Percentiles rank a stretch among this genome's conserved stretches.
Evolutionary conservation across 1,139 yeast genomes (phyloP).

Genomic region (Eremothecium coryli): DNA sequence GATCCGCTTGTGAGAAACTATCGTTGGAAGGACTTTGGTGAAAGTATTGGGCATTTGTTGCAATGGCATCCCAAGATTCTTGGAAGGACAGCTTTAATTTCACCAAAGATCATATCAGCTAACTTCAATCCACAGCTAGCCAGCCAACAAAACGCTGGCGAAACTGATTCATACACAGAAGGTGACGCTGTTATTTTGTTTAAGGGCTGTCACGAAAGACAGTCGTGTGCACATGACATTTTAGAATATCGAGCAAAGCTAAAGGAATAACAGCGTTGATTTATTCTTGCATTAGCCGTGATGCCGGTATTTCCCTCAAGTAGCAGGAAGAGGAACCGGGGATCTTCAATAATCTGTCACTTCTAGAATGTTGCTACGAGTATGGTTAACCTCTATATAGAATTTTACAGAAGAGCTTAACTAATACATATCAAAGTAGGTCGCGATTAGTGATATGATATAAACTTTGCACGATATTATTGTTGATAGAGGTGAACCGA

Average conservation of each 20-base stretch:
- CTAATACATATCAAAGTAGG: too few species aligned
- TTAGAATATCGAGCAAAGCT: conserved; percentile 10
- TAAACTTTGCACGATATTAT: too few species aligned
- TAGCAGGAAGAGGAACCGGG: too few species aligned
- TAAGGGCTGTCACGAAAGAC: conserved; percentile 41
- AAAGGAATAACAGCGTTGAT: too few species aligned
- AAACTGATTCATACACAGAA: conserved; percentile 38
- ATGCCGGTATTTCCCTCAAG: too few species aligned
- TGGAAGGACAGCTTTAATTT: conserved; percentile 62
- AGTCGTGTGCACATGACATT: conserved; percentile 45
- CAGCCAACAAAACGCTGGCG: conserved; percentile 30
- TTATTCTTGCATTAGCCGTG: too few species aligned
- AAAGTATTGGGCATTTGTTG: conserved; percentile 67
- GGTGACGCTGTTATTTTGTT: conserved; percentile 62
- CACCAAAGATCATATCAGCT: conserved; percentile 47
- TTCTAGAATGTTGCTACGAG: too few species aligned
- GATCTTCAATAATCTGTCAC: too few species aligned
- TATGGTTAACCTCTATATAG: too few species aligned
- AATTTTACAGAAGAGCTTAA: too few species aligned
- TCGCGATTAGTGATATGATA: too few species aligned
- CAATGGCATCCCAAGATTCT: conserved; percentile 90
- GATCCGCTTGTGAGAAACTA: conserved; percentile 62
- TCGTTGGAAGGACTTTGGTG: conserved; percentile 53
- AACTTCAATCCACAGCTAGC: conserved; percentile 30
- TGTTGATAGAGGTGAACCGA: too few species aligned